These are phyloP conservation scores for Solanum dulcamara DNA, from an alignment of 257 asterid genomes.

Conservation along the genomic window DNA sequence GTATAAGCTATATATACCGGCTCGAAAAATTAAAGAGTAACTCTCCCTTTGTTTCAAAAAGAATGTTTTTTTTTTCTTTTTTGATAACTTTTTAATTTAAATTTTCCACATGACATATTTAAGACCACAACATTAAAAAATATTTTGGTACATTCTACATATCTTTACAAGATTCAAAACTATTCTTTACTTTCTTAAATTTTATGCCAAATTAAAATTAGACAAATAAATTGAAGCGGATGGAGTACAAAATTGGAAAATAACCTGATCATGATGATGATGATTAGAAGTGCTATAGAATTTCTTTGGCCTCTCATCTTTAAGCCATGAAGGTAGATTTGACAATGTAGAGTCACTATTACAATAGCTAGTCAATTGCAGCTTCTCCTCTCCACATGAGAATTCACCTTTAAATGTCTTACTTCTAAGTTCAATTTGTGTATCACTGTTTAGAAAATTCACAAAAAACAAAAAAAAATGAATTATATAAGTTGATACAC, in stretches of 20 bases:
- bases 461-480: background rate
- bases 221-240: background rate
- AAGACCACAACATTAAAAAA: background rate
- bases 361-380: background rate
- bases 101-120: background rate
- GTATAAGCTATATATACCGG: background rate
- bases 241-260: background rate
- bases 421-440: background rate
- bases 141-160: background rate
- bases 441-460: background rate
- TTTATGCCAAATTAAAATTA: background rate
- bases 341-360: constrained; percentile 24
- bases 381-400: background rate
- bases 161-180: background rate
- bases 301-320: background rate
- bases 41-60: background rate
- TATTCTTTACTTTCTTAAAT: background rate
- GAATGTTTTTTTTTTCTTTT: too few species aligned
- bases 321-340: constrained; percentile 1
- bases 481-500: background rate
- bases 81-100: too few species aligned
- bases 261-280: background rate
- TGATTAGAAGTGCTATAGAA: background rate
- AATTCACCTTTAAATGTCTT: background rate
- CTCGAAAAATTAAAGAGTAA: background rate